Evolutionary conservation across 345 rosid genomes (phyloP).

Genomic region (Lepidium sativum): DNA sequence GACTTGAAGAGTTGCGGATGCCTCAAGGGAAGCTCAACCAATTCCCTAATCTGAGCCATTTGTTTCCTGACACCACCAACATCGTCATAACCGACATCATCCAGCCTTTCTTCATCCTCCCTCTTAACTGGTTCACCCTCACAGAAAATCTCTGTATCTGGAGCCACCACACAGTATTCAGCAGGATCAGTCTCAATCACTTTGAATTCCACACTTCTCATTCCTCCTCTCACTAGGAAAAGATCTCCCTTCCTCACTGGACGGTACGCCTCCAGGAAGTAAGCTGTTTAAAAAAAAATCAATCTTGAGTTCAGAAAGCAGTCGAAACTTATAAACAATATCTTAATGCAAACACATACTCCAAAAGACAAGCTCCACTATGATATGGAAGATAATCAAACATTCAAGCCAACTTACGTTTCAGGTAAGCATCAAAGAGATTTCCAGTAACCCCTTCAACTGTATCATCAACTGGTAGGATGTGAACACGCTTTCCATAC

Average conservation of each 20-base stretch:
- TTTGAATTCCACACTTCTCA: slow-evolving; percentile 93
- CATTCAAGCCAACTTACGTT: slow-evolving; percentile 52
- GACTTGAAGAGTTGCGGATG: slow-evolving; percentile 95
- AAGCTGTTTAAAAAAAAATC: slow-evolving; percentile 44
- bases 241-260: slow-evolving; percentile 96
- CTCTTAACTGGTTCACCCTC: slow-evolving; percentile 95
- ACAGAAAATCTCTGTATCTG: slow-evolving; percentile 93
- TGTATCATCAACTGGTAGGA: slow-evolving; percentile 82
- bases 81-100: slow-evolving; percentile 94
- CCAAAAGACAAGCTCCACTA: not conserved
- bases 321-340: not conserved
- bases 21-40: slow-evolving; percentile 89
- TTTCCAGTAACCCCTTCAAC: slow-evolving; percentile 90
- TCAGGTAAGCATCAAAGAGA: slow-evolving; percentile 82
- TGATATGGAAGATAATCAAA: not conserved
- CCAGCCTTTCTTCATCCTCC: slow-evolving; percentile 88
- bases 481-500: slow-evolving; percentile 92
- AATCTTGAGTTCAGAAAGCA: slow-evolving; percentile 5
- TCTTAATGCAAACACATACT: not conserved
- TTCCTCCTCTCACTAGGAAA: slow-evolving; percentile 94
- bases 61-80: slow-evolving; percentile 99
- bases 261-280: slow-evolving; percentile 90
- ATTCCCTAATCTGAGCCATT: slow-evolving; percentile 96
- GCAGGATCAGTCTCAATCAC: slow-evolving; percentile 84
- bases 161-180: slow-evolving; percentile 92